Conservation (phyloP, 2,329 filamentous ascomycete genomes). For the Arachnopeziza araneosa region DNA sequence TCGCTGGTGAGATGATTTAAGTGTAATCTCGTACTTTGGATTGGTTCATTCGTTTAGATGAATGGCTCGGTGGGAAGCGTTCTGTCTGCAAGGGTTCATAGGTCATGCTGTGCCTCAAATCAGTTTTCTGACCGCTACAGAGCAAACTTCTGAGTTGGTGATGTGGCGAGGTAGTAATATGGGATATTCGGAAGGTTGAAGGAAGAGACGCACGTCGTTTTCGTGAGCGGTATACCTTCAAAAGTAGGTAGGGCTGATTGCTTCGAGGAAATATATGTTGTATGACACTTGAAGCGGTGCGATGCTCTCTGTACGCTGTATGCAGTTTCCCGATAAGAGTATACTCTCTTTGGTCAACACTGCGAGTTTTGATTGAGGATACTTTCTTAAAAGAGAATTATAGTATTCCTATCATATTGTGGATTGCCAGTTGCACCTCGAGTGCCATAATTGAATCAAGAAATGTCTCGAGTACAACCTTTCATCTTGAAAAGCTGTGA, state of each 20-base stretch:
- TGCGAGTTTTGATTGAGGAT: no score
- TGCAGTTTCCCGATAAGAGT: not conserved
- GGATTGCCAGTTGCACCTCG: no score
- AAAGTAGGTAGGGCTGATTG: not conserved
- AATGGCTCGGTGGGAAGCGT: no score
- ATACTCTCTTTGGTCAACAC: not conserved
- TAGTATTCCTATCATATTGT: no score
- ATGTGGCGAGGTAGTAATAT: not conserved
- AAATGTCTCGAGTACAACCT: no score
- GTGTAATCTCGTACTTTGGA: not conserved
- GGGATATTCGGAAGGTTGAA: not conserved
- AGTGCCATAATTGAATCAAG: no score
- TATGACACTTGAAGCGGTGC: not conserved
- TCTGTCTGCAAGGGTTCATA: not conserved
- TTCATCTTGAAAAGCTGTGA: no score
- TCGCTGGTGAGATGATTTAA: not conserved
- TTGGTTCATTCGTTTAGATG: no score
- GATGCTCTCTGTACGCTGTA: not conserved
- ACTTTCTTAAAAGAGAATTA: no score
- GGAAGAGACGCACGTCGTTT: not conserved
- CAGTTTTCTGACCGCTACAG: not conserved
- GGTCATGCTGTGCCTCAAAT: not conserved
- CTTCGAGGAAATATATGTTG: not conserved
- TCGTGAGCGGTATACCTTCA: not conserved
- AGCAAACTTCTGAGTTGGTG: not conserved